A percentile compares a stretch with the other conserved stretches of the same genome.
Conservation (phyloP, 768 basidiomycete species). For the Cytidiella melzeri region DNA sequence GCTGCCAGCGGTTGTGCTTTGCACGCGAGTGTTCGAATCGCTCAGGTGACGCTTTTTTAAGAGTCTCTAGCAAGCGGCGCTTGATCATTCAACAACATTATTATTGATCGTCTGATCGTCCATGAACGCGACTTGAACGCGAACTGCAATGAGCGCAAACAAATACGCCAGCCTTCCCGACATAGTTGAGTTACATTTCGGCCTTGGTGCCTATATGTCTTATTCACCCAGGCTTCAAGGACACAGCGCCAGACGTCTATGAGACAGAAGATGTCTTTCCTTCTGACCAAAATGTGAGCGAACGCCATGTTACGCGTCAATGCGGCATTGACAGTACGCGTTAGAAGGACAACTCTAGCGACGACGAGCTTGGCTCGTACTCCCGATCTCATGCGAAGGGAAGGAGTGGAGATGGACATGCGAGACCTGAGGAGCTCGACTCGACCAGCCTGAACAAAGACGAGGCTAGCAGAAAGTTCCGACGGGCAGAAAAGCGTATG, state of each 20-base stretch:
- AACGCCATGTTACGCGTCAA: too few species aligned
- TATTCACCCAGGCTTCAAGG: constrained; percentile 37
- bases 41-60: constrained; percentile 49
- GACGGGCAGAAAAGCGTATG: constrained; percentile 56
- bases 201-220: background rate
- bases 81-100: too few species aligned
- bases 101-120: too few species aligned
- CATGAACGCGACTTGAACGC: background rate
- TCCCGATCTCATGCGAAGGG: constrained; percentile 33
- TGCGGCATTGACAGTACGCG: background rate
- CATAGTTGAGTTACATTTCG: constrained; percentile 52
- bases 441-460: constrained; percentile 53
- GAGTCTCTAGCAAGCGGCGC: too few species aligned
- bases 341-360: constrained; percentile 58
- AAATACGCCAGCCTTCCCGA: constrained; percentile 92
- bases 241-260: constrained; percentile 87
- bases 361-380: constrained; percentile 51
- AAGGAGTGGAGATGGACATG: constrained; percentile 32
- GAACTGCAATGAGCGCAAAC: constrained; percentile 30
- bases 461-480: constrained; percentile 66
- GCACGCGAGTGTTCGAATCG: constrained; percentile 59
- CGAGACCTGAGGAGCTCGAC: constrained; percentile 61
- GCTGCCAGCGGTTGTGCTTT: constrained; percentile 49
- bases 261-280: constrained; percentile 81
- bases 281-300: constrained; percentile 44